Conservation (phyloP, 2,329 filamentous ascomycete species). For the Fusarium sp. region DNA sequence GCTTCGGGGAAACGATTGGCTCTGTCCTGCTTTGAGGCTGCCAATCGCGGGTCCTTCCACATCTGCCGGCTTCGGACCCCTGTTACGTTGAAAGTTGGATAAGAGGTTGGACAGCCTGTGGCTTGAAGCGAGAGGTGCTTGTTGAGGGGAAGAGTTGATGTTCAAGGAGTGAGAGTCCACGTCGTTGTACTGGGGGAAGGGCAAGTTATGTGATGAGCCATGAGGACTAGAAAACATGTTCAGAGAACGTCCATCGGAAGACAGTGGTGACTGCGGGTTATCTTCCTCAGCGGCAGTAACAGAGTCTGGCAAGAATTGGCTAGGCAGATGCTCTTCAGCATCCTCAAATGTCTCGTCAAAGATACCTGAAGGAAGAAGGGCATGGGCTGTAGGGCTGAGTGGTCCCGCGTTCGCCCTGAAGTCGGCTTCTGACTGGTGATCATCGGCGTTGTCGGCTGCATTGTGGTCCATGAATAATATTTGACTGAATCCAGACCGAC, state of each 20-base stretch:
- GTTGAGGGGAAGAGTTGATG: conserved; percentile 52
- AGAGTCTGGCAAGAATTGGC: conserved; percentile 45
- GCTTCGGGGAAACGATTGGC: conserved; percentile 78
- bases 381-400: conserved; percentile 80
- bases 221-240: conserved; percentile 70
- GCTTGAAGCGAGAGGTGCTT: conserved; percentile 44
- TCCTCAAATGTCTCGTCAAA: conserved; percentile 69
- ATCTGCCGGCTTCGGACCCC: conserved; percentile 66
- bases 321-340: conserved; percentile 58
- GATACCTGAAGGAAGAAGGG: conserved; percentile 75
- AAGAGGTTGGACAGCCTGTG: conserved; percentile 62
- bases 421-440: conserved; percentile 68
- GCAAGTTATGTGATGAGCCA: conserved; percentile 67
- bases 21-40: conserved; percentile 75
- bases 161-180: conserved; percentile 57
- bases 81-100: conserved; percentile 69
- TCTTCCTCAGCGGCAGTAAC: conserved; percentile 51
- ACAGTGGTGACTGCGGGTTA: conserved; percentile 68
- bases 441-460: conserved; percentile 50
- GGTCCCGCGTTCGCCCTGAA: conserved; percentile 72
- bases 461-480: conserved; percentile 62
- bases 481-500: conserved; percentile 61
- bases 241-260: conserved; percentile 63
- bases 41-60: conserved; percentile 70
- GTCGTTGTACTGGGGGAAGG: conserved; percentile 62